A percentile compares a stretch with the other conserved stretches of the same genome.
These are phyloP conservation scores for Fusarium euwallaceae DNA, from an alignment of 2,329 filamentous ascomycete species.

Conservation along the genomic window DNA sequence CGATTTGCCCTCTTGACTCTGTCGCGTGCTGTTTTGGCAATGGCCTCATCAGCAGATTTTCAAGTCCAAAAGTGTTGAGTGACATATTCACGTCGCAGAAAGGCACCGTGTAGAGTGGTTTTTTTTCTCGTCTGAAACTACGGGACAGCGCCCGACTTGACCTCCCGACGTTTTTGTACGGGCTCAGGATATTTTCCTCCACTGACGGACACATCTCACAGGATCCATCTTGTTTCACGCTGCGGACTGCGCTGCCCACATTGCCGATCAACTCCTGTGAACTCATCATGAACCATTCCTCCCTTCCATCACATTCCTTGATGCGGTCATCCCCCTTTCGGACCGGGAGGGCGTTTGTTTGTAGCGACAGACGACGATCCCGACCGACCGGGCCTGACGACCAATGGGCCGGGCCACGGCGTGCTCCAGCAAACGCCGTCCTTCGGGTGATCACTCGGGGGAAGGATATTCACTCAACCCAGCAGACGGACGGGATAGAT, in stretches of 20 bases:
- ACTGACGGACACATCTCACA: neutral
- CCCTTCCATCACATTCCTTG: slow-evolving; percentile 35
- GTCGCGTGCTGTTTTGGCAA: slow-evolving; percentile 1
- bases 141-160: neutral
- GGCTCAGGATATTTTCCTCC: neutral
- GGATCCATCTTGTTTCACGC: slow-evolving; percentile 17
- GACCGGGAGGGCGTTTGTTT: neutral
- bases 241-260: neutral
- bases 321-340: neutral
- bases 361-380: slow-evolving; percentile 25
- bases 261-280: neutral
- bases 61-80: neutral
- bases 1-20: slow-evolving; percentile 12
- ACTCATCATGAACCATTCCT: slow-evolving; percentile 5
- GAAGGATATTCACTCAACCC: slow-evolving; percentile 22
- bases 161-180: neutral
- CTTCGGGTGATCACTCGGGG: slow-evolving; percentile 21
- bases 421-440: slow-evolving; percentile 9
- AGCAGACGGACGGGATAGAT: slow-evolving; percentile 8
- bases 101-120: neutral
- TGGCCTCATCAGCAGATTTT: neutral
- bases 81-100: neutral
- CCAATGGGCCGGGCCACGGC: slow-evolving; percentile 14
- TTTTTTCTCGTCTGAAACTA: neutral
- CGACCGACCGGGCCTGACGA: slow-evolving; percentile 28